These are phyloP conservation scores for Vitis labrusca DNA, from an alignment of 164 flowering plant genomes.

Conservation along the genomic window DNA sequence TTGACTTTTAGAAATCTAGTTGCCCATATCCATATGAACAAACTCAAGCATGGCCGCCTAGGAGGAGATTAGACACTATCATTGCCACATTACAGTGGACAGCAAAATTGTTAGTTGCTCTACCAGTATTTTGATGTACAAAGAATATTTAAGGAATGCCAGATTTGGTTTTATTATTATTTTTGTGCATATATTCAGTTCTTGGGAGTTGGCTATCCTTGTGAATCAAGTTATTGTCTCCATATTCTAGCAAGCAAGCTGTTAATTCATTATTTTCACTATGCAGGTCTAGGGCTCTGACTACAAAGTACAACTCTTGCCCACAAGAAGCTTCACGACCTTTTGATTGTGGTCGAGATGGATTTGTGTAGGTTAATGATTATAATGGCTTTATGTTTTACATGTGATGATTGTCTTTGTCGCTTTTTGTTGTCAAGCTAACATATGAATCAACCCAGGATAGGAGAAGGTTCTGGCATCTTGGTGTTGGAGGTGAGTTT, in stretches of 20 bases:
- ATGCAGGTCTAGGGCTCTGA: slow-evolving; percentile 78
- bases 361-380: slow-evolving; percentile 75
- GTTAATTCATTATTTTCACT: neutral
- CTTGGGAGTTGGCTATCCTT: too few species aligned
- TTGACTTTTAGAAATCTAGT: too few species aligned
- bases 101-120: neutral
- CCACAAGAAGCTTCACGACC: slow-evolving; percentile 90
- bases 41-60: neutral
- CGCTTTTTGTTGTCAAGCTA: slow-evolving; percentile 1
- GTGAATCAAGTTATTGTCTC: neutral
- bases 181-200: neutral
- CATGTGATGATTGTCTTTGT: slow-evolving; percentile 3
- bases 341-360: slow-evolving; percentile 93
- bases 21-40: neutral
- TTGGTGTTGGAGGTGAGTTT: slow-evolving; percentile 87
- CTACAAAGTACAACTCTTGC: slow-evolving; percentile 71
- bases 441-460: slow-evolving; percentile 47
- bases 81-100: neutral
- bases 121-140: neutral
- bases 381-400: neutral
- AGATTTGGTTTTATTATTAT: neutral
- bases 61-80: neutral
- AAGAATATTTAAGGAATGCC: neutral
- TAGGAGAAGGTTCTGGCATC: slow-evolving; percentile 94
- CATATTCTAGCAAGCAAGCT: too few species aligned